Base-by-base conservation (phyloP, 208 protist species). In the Trypanosoma congolense region DNA sequence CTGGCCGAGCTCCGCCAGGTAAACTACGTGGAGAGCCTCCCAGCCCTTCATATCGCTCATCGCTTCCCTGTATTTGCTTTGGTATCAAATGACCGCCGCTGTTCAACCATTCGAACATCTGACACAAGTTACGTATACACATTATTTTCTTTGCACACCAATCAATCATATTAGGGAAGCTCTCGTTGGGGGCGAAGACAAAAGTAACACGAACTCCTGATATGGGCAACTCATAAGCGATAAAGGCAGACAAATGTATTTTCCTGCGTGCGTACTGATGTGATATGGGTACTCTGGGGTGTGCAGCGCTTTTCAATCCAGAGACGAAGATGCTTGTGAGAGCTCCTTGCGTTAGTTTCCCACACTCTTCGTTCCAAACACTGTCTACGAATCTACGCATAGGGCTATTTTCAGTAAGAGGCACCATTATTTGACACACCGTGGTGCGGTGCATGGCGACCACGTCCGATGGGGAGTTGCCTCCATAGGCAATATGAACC, bases 221-320 rank as follows among this genome's bases (percentile, higher is more conserved):
- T 0, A 38, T 43, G n/a, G 46, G 44, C 9, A 43, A 46, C 47
- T 72, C 70, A 47, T 69, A 72, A 0, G 61, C 72, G 3, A 78
- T 33, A 43, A 61, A 64, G 8, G 72, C 72, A 1, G 58, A 60
- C 19, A 78, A 35, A 47, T 65, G 40, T 12, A 74, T 25, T 18
- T 52, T 44, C 22, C 59, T 48, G 2, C 65, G 56, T 18, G 49
- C 30, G 46, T 53, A 52, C 1, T 40, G 35, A 44, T 29, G 25
- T 4, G 47, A 47, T 2, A 45, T 30, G 18, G 54, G 43, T 5
- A 43, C 38, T 1, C 25, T 19, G 4, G 29, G 25, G 22, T 65
- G 35, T 9, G 46, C 26, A 2, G 64, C 56, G 40, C 70, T 77
- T 21, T 28, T 56, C 14, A 56, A 53, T n/a, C 54, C 28, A 56